phyloP scores from a whole-genome alignment of 495 filamentous ascomycete species.

The Penicillium crystallinum region DNA sequence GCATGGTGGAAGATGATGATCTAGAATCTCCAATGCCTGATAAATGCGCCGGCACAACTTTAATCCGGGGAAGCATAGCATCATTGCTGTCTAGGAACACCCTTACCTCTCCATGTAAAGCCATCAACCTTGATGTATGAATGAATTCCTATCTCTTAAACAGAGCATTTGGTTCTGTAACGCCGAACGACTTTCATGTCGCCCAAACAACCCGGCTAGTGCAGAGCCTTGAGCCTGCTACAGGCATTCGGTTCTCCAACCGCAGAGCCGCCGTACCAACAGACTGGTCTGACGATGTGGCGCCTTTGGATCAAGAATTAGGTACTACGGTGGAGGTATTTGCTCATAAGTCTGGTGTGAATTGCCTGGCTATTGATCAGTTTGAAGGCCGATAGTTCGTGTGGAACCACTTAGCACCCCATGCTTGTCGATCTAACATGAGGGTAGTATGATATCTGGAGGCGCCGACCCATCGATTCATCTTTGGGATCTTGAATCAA shows the following conservation, averaged over 20 bases:
- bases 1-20: not conserved
- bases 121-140: slow-evolving; percentile 41
- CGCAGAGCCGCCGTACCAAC: slow-evolving; percentile 35
- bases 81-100: not conserved
- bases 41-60: slow-evolving; percentile 22
- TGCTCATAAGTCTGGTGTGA: slow-evolving; percentile 73
- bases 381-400: slow-evolving; percentile 73
- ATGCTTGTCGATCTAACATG: slow-evolving; percentile 8
- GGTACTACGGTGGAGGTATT: slow-evolving; percentile 33
- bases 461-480: slow-evolving; percentile 73
- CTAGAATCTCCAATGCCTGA: not conserved
- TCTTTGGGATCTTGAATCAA: slow-evolving; percentile 74
- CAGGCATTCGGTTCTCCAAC: slow-evolving; percentile 62
- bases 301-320: slow-evolving; percentile 13
- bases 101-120: not conserved
- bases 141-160: slow-evolving; percentile 80
- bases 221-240: slow-evolving; percentile 54
- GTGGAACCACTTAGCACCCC: not conserved
- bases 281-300: slow-evolving; percentile 7
- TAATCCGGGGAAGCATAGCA: slow-evolving; percentile 22
- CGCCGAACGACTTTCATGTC: slow-evolving; percentile 55
- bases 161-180: slow-evolving; percentile 60
- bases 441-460: slow-evolving; percentile 68
- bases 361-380: slow-evolving; percentile 66
- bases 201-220: slow-evolving; percentile 58